A percentile compares a stretch with the other conserved stretches of the same genome.
These are phyloP conservation scores for Candida pini DNA, from an alignment of 805 yeast genomes.

Conservation along the genomic window DNA sequence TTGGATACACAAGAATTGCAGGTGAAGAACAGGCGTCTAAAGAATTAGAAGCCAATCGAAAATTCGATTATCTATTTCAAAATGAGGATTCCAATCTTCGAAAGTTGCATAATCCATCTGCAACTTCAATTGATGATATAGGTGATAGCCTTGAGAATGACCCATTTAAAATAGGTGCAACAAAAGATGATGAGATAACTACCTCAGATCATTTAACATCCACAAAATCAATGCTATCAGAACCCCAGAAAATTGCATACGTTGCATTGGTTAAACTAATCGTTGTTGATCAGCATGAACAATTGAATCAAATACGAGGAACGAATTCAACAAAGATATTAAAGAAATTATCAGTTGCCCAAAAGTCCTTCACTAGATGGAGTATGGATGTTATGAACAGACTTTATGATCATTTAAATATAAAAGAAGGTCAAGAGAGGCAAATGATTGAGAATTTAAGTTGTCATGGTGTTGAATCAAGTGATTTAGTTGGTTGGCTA, in stretches of 20 bases:
- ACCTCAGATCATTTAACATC: conserved; percentile 67
- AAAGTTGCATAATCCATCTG: conserved; percentile 19
- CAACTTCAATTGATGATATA: conserved; percentile 7
- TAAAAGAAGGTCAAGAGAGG: conserved; percentile 62
- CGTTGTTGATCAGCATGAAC: conserved; percentile 75
- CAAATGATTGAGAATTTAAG: conserved; percentile 83
- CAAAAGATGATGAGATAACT: conserved; percentile 30
- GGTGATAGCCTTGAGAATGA: conserved; percentile 5
- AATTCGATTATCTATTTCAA: conserved; percentile 47
- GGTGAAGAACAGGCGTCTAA: conserved; percentile 81
- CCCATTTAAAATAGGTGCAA: neutral
- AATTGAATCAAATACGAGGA: conserved; percentile 57
- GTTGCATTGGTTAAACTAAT: conserved; percentile 77
- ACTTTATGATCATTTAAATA: conserved; percentile 75
- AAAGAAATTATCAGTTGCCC: conserved; percentile 57
- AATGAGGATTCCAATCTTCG: conserved; percentile 28
- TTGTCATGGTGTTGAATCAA: conserved; percentile 71
- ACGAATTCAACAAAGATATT: conserved; percentile 49
- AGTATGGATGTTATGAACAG: conserved; percentile 64
- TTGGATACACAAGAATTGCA: conserved; percentile 84
- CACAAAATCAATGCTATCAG: conserved; percentile 76
- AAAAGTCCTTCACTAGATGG: conserved; percentile 82
- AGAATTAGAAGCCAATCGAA: conserved; percentile 45
- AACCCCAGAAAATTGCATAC: conserved; percentile 85
- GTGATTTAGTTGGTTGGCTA: conserved; percentile 64